Base-by-base conservation (phyloP, 345 rosid species). In the Hibiscus tridactylites region DNA sequence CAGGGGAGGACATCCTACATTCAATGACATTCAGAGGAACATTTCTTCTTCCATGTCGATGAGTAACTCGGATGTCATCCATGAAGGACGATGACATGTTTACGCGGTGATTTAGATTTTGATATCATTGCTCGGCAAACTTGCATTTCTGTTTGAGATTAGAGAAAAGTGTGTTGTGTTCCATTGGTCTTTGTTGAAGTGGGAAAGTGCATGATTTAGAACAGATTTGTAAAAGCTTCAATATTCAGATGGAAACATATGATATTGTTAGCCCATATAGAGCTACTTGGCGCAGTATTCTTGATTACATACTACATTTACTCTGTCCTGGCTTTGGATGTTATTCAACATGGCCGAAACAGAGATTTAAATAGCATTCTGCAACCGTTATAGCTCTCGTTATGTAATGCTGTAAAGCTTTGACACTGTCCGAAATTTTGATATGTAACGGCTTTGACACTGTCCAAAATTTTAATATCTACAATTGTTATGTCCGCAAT, bases 41-140 rank as follows among this genome's bases (percentile, higher is more conserved):
- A 50, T 44, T 44, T 65, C 75, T 12, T 62, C 65, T 29, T 68
- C 65, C 1, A 66, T 73, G 24, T 78, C 78, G 9, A 16, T 42
- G 42, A 16, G 57, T 24, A 46, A 47, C 66, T 82, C 82, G 9
- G 79, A 76, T 74, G 16, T 61, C 8, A 50, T 76, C 42, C 9
- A 10, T 3, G 72, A 74, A 24, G 85, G 85, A 6, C 66, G 82
- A 21, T 81, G 21, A 65, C 53, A 44, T 13, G 16, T 17, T 54
- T 54, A 47, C 1, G 56, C 9, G 21, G 2, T 13, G 57, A 15
- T 24, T 66, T 50, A 7, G 54, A 24, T 44, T 65, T 46, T 7
- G 19, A 42, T 65, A 37, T 1, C 33, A 10, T 26, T 58, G 33
- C 7, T 24, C 6, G 10, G 31, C 61, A 24, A 21, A 10, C 61